phyloP scores from a whole-genome alignment of 306 rosid genomes.

The Pyrus communis region DNA sequence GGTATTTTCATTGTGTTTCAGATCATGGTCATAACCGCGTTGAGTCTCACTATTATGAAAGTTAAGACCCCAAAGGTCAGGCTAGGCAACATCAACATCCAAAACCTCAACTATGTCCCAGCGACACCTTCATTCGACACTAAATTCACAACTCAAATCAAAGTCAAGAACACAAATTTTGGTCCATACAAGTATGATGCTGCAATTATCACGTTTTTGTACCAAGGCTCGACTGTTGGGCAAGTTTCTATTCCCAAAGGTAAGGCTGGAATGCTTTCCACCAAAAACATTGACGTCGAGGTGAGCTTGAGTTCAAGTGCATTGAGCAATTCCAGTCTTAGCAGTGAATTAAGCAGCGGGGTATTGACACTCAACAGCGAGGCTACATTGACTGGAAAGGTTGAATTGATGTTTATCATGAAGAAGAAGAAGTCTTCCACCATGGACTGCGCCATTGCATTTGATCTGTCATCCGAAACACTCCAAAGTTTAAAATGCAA shows the following conservation, averaged over 20 bases:
- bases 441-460: constrained; percentile 5
- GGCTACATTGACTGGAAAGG: background rate
- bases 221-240: background rate
- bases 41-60: background rate
- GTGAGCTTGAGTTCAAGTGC: background rate
- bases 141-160: background rate
- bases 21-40: background rate
- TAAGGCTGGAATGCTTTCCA: constrained; percentile 3
- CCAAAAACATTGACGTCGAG: background rate
- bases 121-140: background rate
- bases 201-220: background rate
- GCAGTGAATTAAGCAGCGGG: background rate
- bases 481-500: background rate
- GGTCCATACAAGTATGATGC: constrained; percentile 2
- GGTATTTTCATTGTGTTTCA: constrained; percentile 5
- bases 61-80: constrained; percentile 17
- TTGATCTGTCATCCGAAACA: background rate
- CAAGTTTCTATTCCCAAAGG: background rate
- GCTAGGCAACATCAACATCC: background rate
- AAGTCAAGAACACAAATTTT: constrained; percentile 2
- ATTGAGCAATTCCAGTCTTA: background rate
- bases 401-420: constrained; percentile 2
- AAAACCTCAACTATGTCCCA: background rate
- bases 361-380: background rate
- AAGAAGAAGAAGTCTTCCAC: constrained; percentile 11